Evolutionary conservation across 2,329 filamentous ascomycete genomes (phyloP).

Genomic region (Falciphora oryzae): DNA sequence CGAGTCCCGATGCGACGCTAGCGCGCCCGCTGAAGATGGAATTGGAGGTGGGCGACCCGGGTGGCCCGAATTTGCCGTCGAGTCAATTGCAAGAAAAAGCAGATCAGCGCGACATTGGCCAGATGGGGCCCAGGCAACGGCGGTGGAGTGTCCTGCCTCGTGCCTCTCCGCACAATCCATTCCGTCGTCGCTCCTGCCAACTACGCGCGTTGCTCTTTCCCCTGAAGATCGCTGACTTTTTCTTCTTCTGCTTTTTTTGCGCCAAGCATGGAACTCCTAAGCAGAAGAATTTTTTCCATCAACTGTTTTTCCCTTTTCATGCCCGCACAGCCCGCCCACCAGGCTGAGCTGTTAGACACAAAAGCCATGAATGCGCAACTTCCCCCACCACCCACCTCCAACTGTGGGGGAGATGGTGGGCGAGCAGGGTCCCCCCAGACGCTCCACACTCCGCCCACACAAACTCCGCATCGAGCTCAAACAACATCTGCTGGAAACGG

Average conservation of each 20-base stretch:
- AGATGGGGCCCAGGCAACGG: background rate
- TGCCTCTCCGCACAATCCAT: background rate
- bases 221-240: background rate
- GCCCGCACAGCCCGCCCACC: too few relatives aligned
- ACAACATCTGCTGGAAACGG: slow-evolving; percentile 5
- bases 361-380: background rate
- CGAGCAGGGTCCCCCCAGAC: background rate
- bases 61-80: too few relatives aligned
- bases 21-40: too few relatives aligned
- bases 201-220: background rate
- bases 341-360: too few relatives aligned
- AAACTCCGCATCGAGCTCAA: slow-evolving; percentile 2
- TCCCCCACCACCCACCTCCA: background rate
- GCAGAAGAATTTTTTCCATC: too few relatives aligned
- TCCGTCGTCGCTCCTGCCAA: background rate
- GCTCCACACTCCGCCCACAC: background rate
- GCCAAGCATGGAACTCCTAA: too few relatives aligned
- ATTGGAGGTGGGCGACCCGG: background rate
- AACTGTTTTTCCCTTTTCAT: background rate
- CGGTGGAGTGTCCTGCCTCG: background rate
- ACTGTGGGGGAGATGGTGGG: background rate
- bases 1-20: background rate
- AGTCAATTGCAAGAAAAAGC: background rate
- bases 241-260: too few relatives aligned
- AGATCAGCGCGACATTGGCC: background rate